Percentiles rank a stretch among this genome's conserved stretches.
Conservation (phyloP, 306 rosid genomes). For the Pyrus communis region DNA sequence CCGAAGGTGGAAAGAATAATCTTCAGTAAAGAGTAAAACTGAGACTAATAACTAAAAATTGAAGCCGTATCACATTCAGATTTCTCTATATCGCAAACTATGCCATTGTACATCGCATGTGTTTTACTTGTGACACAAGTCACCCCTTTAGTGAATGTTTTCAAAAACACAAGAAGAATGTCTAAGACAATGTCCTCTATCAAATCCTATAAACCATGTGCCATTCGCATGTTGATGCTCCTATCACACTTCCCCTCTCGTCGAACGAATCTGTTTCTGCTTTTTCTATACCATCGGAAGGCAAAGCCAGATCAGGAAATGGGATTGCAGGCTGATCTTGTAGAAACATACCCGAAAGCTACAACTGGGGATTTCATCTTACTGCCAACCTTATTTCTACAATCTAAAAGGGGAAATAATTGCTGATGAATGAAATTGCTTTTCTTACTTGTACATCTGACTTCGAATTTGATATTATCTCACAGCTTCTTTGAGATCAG, state of each 20-base stretch:
- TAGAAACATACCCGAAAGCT: neutral
- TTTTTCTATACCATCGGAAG: too few species aligned
- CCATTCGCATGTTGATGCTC: neutral
- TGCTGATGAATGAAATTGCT: slow-evolving; percentile 3
- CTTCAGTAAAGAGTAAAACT: neutral
- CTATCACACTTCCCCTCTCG: neutral
- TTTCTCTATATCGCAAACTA: neutral
- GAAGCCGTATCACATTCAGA: neutral
- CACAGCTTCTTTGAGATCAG: slow-evolving; percentile 16
- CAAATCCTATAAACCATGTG: neutral
- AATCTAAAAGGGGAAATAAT: neutral
- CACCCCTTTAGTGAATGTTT: neutral
- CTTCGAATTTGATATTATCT: neutral
- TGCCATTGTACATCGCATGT: neutral
- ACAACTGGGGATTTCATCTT: neutral
- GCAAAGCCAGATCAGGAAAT: neutral
- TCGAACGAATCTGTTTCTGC: neutral
- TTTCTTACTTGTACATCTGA: neutral
- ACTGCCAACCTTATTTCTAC: slow-evolving; percentile 12
- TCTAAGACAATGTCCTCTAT: neutral
- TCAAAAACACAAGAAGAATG: neutral
- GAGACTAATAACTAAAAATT: neutral
- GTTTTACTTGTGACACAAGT: neutral
- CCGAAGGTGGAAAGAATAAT: neutral
- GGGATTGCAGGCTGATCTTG: neutral